phyloP scores from a whole-genome alignment of 306 rosid genomes.

The Ziziphus jujuba region DNA sequence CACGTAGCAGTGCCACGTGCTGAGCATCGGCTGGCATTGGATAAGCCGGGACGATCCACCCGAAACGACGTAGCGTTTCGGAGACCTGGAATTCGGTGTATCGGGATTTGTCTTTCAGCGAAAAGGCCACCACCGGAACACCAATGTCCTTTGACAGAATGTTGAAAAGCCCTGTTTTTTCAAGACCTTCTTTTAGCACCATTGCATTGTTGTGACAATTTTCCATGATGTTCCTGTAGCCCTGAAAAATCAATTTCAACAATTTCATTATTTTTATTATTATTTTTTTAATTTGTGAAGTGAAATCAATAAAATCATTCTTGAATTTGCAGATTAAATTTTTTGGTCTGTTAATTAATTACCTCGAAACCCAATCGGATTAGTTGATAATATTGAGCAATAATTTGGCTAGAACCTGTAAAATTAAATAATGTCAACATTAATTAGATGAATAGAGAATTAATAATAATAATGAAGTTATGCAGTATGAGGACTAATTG shows the following conservation, averaged over 20 bases:
- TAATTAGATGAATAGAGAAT: background rate
- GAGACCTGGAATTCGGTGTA: slow-evolving; percentile 53
- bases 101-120: slow-evolving; percentile 22
- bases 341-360: background rate
- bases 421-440: background rate
- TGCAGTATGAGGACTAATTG: background rate
- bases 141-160: slow-evolving; percentile 37
- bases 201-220: slow-evolving; percentile 39
- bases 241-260: no score
- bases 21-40: slow-evolving; percentile 58
- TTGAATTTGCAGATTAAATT: no score
- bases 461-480: background rate
- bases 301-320: no score
- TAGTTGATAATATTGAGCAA: slow-evolving; percentile 67
- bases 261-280: no score
- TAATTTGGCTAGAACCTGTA: slow-evolving; percentile 66
- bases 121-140: slow-evolving; percentile 40
- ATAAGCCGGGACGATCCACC: slow-evolving; percentile 68
- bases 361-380: slow-evolving; percentile 63
- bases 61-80: slow-evolving; percentile 41
- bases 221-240: slow-evolving; percentile 54
- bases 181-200: slow-evolving; percentile 27
- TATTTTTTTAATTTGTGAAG: background rate
- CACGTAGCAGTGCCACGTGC: slow-evolving; percentile 56
- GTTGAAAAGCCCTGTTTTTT: slow-evolving; percentile 26